Evolutionary conservation across 345 rosid species (phyloP), one percentile per base, ranked within the genome.

Genomic region (Odontarrhena argentea): DNA sequence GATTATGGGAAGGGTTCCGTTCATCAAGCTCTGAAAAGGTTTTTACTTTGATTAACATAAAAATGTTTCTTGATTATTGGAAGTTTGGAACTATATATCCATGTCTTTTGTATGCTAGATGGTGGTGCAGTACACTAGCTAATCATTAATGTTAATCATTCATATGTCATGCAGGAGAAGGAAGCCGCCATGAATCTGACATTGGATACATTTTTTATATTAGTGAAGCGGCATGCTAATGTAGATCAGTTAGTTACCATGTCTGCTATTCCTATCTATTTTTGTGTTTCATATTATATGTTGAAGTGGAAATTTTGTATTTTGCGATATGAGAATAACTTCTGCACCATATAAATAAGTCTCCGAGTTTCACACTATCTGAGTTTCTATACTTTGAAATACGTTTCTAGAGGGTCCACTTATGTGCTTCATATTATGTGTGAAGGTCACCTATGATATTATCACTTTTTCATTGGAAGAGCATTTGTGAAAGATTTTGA

Each of bases 1-100:
- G 97, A 80, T 85, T 82, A 55, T 91, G 99, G 99, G 97, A 94
- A 77, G 96, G 88, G 79, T 94, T 94, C 77, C 97, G 97, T 68
- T 88, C 99, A 76, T 94, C 97, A 74, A 85, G 88, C 81, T 91
- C 87, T 5, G 99, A 94, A 77, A 91, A 86, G 96, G 99, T 91
- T 66, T 40, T 54, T 70, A 60, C 57, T 32, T 43, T 25, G 54
- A 61, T 65, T 11, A 34, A 18, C 37, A 36, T 49, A 18, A 18
- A 18, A 18, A 18, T 18, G 22, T 51, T 69, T 50, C 22, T 15
- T 35, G 10, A 3, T 12, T 40, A 30, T 42, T 40, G 55, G 26
- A 6, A 25, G 11, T 35, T 62, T 63, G 67, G 34, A 43, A 34
- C 60, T 40, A 10, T 42, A 36, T 45, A 35, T 26, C 50, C 54